Percentiles rank a stretch among this genome's conserved stretches.
These are phyloP conservation scores for Phallus indusiatus DNA, from an alignment of 768 basidiomycete genomes.

Conservation along the genomic window DNA sequence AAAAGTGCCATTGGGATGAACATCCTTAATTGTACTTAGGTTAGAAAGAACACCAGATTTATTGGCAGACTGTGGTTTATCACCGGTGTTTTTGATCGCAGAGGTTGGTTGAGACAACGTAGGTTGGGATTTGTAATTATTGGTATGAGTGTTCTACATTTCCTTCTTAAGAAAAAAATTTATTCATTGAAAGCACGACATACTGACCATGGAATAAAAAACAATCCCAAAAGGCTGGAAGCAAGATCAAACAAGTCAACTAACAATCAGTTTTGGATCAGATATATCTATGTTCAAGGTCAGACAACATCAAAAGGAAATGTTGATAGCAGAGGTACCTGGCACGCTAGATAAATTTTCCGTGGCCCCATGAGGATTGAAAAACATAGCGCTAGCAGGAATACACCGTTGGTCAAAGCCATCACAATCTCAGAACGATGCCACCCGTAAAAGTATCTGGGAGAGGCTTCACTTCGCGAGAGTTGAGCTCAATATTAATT, in stretches of 20 bases:
- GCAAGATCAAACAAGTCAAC: conserved; percentile 85
- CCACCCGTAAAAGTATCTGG: conserved; percentile 97
- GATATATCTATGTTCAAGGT: conserved; percentile 56
- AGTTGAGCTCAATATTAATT: conserved; percentile 35
- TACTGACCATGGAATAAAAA: conserved; percentile 87
- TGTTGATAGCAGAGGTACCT: conserved; percentile 34
- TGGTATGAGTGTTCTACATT: not conserved
- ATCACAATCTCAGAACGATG: conserved; percentile 95
- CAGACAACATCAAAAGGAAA: not conserved
- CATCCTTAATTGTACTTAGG: not conserved
- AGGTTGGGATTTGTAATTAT: conserved; percentile 4
- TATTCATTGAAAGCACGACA: not conserved
- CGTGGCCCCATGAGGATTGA: conserved; percentile 85
- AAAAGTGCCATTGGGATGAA: not conserved
- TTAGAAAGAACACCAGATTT: not conserved
- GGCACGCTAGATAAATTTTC: conserved; percentile 81
- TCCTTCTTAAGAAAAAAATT: conserved; percentile 4
- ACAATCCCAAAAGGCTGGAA: conserved; percentile 87
- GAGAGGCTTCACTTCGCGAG: conserved; percentile 48
- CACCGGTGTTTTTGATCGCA: too few relatives aligned
- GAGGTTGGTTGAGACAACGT: conserved; percentile 9
- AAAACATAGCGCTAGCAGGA: conserved; percentile 93
- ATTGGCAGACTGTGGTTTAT: not conserved
- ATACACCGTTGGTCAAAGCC: conserved; percentile 92
- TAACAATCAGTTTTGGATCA: conserved; percentile 82